Percentiles rank a stretch among this genome's conserved stretches.
Conservation (phyloP, 2,329 filamentous ascomycete genomes). For the Beauveria bassiana region DNA sequence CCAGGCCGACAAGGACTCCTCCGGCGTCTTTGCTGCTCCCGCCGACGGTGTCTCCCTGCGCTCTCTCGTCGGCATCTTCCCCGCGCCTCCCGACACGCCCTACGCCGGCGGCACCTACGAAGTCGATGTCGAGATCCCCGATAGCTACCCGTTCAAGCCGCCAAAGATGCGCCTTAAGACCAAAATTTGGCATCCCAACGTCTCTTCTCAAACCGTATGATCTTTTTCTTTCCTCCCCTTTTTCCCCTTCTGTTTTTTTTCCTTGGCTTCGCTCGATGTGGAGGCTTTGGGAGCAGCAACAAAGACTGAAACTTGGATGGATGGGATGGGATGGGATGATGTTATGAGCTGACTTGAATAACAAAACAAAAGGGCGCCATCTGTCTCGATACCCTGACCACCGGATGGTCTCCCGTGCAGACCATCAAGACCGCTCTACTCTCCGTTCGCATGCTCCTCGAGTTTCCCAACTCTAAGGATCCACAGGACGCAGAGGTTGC, state of each 20-base stretch:
- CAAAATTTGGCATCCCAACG: conserved; percentile 94
- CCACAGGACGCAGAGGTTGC: conserved; percentile 96
- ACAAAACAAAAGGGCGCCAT: conserved; percentile 67
- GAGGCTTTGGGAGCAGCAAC: neutral
- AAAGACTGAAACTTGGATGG: neutral
- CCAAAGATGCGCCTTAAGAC: conserved; percentile 88
- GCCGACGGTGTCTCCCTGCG: conserved; percentile 63
- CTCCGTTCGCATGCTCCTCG: conserved; percentile 86
- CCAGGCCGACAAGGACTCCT: conserved; percentile 60
- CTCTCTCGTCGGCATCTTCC: conserved; percentile 75
- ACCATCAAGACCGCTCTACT: conserved; percentile 94
- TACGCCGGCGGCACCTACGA: conserved; percentile 80
- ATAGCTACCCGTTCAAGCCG: conserved; percentile 87
- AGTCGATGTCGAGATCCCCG: conserved; percentile 81
- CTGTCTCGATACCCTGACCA: conserved; percentile 85
- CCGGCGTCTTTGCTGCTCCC: conserved; percentile 65
- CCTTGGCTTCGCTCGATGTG: neutral
- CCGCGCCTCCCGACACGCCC: conserved; percentile 83
- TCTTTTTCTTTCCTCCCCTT: neutral
- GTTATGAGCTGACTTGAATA: neutral
- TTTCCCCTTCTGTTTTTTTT: conserved; percentile 14
- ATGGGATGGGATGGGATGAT: neutral
- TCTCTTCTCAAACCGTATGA: conserved; percentile 85
- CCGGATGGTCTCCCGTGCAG: conserved; percentile 87
- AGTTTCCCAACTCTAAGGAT: conserved; percentile 89